Evolutionary conservation across 148 eudicot genomes (phyloP).

Genomic region (Rhododendron griersonianum): DNA sequence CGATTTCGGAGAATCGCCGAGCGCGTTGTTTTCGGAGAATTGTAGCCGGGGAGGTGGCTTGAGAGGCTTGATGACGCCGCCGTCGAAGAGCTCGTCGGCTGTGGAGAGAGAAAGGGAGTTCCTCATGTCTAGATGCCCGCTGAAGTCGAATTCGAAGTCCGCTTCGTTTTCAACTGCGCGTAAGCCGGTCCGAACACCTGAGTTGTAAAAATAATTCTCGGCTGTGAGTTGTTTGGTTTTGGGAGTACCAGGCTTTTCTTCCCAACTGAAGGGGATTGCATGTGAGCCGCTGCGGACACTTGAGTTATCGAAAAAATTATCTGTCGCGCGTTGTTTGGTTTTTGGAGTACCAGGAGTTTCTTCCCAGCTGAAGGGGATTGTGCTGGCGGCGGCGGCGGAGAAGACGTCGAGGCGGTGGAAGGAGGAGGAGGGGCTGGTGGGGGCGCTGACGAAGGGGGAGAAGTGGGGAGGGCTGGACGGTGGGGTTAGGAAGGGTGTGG

Average conservation of each 20-base stretch:
- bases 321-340: too few relatives aligned
- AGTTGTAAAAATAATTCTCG: background rate
- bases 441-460: constrained; percentile 49
- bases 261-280: constrained; percentile 33
- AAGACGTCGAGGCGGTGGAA: background rate
- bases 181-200: background rate
- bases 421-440: constrained; percentile 41
- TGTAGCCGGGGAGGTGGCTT: constrained; percentile 36
- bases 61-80: constrained; percentile 52
- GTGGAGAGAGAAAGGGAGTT: background rate
- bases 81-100: constrained; percentile 48
- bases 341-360: background rate
- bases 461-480: constrained; percentile 45
- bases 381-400: background rate
- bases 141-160: constrained; percentile 65
- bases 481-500: constrained; percentile 32
- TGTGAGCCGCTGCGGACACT: too few relatives aligned
- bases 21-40: background rate
- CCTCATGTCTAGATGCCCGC: constrained; percentile 37
- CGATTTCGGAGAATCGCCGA: constrained; percentile 25
- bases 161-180: constrained; percentile 5
- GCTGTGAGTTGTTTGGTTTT: background rate
- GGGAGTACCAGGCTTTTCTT: constrained; percentile 18
- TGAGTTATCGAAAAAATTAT: too few relatives aligned
- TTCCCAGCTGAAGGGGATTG: constrained; percentile 34